Conservation (phyloP, 225 moss, liverwort and hornwort species). For the Ulota crispa region DNA sequence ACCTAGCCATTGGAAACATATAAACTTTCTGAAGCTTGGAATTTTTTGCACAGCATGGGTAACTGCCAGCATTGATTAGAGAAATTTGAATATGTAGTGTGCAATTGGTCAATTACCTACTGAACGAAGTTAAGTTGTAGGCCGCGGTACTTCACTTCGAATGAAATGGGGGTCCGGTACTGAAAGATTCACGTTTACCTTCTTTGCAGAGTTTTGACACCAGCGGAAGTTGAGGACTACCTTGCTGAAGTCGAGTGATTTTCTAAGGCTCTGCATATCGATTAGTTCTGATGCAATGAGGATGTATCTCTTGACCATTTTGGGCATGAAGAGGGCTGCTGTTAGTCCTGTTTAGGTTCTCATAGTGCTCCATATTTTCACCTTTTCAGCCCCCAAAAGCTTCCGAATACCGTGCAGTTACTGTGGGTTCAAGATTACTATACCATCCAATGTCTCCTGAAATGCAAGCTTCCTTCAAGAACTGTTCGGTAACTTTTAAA, state of each 20-base stretch:
- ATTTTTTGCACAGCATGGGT: no score
- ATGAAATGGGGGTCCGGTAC: neutral
- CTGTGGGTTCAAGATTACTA: neutral
- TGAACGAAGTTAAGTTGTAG: no score
- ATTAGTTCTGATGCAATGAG: constrained; percentile 19
- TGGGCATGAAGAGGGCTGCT: neutral
- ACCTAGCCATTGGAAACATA: no score
- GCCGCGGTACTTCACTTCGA: neutral
- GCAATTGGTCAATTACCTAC: no score
- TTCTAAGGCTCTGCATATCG: neutral
- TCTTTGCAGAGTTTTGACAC: constrained; percentile 73
- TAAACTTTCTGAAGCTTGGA: no score
- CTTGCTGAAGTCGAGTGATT: constrained; percentile 91
- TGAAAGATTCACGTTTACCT: neutral
- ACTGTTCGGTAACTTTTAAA: neutral
- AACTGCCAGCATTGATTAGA: no score
- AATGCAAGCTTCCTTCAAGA: neutral
- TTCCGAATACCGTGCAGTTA: neutral
- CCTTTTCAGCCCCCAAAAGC: neutral
- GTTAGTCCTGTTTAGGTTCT: neutral
- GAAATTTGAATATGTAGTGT: no score
- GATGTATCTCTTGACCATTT: constrained; percentile 1
- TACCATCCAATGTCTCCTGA: neutral
- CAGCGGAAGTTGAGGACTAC: constrained; percentile 92
- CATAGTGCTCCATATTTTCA: neutral